Evolutionary conservation across 192 early-diverging fungal genomes (phyloP).

Genomic region (Backusella mclennaniae): DNA sequence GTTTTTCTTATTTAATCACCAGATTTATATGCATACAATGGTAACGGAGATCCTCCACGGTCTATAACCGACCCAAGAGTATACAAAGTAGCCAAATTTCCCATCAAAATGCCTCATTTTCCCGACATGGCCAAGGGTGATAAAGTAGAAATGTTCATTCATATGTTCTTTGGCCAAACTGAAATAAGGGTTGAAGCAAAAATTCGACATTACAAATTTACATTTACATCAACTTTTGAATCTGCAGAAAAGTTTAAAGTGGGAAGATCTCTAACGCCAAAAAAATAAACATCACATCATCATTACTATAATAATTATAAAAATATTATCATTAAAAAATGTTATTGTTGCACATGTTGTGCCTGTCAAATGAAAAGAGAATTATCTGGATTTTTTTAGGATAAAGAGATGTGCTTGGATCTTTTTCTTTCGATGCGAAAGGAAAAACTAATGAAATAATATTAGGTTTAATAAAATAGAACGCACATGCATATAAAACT

Average conservation of each 20-base stretch:
- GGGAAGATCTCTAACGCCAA: background rate
- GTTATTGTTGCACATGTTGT: background rate
- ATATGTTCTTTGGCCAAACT: conserved; percentile 11
- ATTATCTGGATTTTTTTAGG: background rate
- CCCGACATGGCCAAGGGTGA: background rate
- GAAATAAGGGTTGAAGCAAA: conserved; percentile 2
- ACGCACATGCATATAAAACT: background rate
- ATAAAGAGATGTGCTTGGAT: background rate
- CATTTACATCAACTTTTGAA: conserved; percentile 3
- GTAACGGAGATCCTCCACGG: background rate
- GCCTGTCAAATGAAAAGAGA: background rate
- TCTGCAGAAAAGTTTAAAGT: background rate
- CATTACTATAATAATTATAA: background rate
- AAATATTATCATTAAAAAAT: background rate
- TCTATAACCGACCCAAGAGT: background rate
- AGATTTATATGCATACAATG: conserved; percentile 15
- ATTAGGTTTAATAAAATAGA: too few relatives aligned
- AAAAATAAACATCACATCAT: background rate
- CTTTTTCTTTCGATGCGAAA: background rate
- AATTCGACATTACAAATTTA: conserved; percentile 5
- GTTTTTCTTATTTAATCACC: background rate
- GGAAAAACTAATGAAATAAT: background rate
- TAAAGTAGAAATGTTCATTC: background rate
- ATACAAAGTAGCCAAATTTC: conserved; percentile 2
- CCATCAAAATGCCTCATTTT: background rate